Percentiles rank a stretch among this genome's conserved stretches.
These are phyloP conservation scores for Angomonas deanei DNA, from an alignment of 208 protist genomes.

Conservation along the genomic window DNA sequence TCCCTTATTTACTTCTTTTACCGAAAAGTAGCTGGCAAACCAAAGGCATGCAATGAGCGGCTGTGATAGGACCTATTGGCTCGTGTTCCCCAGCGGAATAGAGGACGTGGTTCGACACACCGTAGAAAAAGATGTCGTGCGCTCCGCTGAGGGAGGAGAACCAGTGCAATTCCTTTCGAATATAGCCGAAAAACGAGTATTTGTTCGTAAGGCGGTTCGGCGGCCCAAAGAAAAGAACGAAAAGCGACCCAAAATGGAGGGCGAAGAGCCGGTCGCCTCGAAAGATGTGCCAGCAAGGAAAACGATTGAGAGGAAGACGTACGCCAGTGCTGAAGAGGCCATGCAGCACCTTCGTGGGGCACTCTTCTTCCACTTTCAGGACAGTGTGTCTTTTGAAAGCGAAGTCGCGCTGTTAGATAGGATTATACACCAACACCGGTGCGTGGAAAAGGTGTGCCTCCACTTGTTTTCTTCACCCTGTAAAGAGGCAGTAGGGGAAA, in stretches of 20 bases:
- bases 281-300: no score
- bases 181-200: not conserved
- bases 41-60: not conserved
- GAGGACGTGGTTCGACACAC: slow-evolving; percentile 30
- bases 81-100: slow-evolving; percentile 29
- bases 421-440: slow-evolving; percentile 3
- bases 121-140: not conserved
- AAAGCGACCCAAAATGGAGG: not conserved
- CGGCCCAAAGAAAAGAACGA: not conserved
- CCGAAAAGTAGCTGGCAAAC: not conserved
- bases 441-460: slow-evolving; percentile 18
- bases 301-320: not conserved
- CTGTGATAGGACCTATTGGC: slow-evolving; percentile 1
- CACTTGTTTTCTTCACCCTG: slow-evolving; percentile 21
- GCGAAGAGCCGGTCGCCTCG: not conserved
- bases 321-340: not conserved
- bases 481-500: slow-evolving; percentile 2
- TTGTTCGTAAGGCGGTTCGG: not conserved
- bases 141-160: not conserved
- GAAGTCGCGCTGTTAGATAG: not conserved
- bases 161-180: not conserved
- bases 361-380: slow-evolving; percentile 2
- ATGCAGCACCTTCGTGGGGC: not conserved
- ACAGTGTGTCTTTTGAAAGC: not conserved
- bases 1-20: slow-evolving; percentile 3